These are phyloP conservation scores for Solanum phureja DNA, from an alignment of 257 asterid genomes.

Conservation along the genomic window DNA sequence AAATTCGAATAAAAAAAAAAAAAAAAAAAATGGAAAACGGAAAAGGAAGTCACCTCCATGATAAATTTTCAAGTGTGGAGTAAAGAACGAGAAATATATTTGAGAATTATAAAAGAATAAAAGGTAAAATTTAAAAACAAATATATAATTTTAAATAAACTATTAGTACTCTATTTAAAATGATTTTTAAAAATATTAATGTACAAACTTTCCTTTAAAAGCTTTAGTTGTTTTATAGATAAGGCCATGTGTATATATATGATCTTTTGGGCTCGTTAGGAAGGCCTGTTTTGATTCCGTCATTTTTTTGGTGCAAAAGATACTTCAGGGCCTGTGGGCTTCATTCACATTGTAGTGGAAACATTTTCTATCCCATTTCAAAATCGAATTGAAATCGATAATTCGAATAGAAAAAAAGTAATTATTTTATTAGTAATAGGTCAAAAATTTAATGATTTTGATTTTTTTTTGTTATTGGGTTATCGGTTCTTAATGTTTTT, in stretches of 20 bases:
- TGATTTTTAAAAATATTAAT: neutral
- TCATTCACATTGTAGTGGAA: neutral
- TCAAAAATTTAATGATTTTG: too few relatives aligned
- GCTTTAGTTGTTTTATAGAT: neutral
- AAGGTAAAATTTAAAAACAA: neutral
- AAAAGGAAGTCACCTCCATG: neutral
- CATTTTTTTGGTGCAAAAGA: neutral
- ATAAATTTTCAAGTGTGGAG: too few relatives aligned
- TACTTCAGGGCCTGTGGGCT: neutral
- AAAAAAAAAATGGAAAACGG: too few relatives aligned
- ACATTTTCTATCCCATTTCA: too few relatives aligned
- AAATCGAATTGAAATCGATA: too few relatives aligned
- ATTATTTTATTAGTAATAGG: too few relatives aligned
- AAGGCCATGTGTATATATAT: neutral
- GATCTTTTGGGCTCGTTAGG: neutral
- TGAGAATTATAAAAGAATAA: neutral
- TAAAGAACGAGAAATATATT: neutral
- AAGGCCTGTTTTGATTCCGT: neutral
- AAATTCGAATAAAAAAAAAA: too few relatives aligned
- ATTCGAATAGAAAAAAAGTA: too few relatives aligned
- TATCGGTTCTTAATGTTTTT: too few relatives aligned
- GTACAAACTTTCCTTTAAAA: neutral
- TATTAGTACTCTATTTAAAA: neutral
- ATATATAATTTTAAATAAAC: neutral
- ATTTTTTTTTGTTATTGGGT: neutral